These are phyloP conservation scores for Aureobasidium sp. DNA, from an alignment of 2,329 filamentous ascomycete genomes.

Conservation along the genomic window DNA sequence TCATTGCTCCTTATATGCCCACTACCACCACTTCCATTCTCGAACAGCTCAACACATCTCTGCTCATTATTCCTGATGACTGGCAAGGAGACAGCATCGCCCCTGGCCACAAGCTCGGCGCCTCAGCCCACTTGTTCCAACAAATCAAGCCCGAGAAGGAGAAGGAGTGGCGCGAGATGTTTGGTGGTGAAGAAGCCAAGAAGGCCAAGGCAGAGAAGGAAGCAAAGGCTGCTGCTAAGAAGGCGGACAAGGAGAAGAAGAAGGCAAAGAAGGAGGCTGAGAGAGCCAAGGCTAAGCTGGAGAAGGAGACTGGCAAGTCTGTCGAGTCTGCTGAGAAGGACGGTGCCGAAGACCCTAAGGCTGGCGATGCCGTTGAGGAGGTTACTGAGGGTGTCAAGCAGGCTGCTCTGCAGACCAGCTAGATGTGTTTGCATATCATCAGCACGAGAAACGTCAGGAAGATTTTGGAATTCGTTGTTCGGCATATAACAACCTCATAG, in stretches of 20 bases:
- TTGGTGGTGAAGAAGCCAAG: conserved; percentile 58
- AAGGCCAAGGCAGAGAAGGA: conserved; percentile 66
- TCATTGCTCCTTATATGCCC: conserved; percentile 81
- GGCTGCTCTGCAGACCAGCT: conserved; percentile 35
- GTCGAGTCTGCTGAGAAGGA: conserved; percentile 73
- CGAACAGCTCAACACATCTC: conserved; percentile 56
- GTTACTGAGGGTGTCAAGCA: conserved; percentile 40
- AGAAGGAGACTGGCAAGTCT: conserved; percentile 47
- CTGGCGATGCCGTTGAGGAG: conserved; percentile 35
- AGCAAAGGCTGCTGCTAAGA: conserved; percentile 47
- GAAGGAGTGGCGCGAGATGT: conserved; percentile 73
- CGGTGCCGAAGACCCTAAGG: conserved; percentile 38
- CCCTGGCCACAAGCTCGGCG: conserved; percentile 73
- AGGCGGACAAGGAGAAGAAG: conserved; percentile 56
- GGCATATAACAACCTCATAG: background rate
- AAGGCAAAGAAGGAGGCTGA: conserved; percentile 60
- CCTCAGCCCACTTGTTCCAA: conserved; percentile 73
- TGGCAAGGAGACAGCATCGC: conserved; percentile 57
- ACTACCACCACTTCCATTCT: conserved; percentile 69
- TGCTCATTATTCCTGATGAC: conserved; percentile 38
- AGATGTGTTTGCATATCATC: background rate
- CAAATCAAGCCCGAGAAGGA: conserved; percentile 75
- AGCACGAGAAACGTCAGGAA: background rate
- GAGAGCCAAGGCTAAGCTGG: conserved; percentile 44
- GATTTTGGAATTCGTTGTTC: background rate